phyloP scores from a whole-genome alignment of 1,284 basidiomycete genomes.

The Apiotrichum mycotoxinovorans region DNA sequence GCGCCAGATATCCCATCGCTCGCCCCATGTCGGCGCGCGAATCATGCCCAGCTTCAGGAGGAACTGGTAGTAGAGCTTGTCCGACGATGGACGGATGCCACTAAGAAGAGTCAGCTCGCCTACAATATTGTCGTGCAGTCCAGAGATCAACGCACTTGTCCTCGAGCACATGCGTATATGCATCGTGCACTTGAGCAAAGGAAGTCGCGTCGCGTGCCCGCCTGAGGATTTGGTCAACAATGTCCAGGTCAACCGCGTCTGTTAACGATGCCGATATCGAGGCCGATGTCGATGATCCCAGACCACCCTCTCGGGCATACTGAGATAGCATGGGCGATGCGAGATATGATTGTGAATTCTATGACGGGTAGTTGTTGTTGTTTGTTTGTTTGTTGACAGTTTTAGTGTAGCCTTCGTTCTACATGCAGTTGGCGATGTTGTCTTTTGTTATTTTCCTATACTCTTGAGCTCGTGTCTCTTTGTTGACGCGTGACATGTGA shows the following conservation, averaged over 20 bases:
- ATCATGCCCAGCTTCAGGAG: constrained; percentile 48
- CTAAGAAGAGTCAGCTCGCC: constrained; percentile 20
- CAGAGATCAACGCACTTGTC: constrained; percentile 35
- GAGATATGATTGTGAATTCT: neutral
- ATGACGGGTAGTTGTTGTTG: neutral
- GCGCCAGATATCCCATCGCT: constrained; percentile 45
- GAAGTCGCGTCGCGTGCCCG: constrained; percentile 37
- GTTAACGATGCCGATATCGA: constrained; percentile 30
- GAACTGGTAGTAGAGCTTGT: constrained; percentile 46
- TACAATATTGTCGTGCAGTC: neutral
- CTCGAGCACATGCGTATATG: constrained; percentile 37
- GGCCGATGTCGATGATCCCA: neutral
- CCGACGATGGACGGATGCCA: constrained; percentile 33
- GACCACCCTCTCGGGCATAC: constrained; percentile 19
- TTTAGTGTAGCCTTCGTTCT: too few relatives aligned
- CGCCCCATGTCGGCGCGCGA: constrained; percentile 45
- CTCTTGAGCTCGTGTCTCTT: too few relatives aligned
- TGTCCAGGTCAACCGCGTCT: constrained; percentile 38
- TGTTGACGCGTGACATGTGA: too few relatives aligned
- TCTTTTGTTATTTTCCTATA: neutral
- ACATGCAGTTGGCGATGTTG: neutral
- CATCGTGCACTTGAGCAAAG: constrained; percentile 37
- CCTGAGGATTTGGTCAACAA: constrained; percentile 42
- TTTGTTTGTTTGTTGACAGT: too few relatives aligned
- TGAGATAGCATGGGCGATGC: constrained; percentile 17